Base-by-base conservation (phyloP, 2,329 filamentous ascomycete species). In the Penicillium sp. region DNA sequence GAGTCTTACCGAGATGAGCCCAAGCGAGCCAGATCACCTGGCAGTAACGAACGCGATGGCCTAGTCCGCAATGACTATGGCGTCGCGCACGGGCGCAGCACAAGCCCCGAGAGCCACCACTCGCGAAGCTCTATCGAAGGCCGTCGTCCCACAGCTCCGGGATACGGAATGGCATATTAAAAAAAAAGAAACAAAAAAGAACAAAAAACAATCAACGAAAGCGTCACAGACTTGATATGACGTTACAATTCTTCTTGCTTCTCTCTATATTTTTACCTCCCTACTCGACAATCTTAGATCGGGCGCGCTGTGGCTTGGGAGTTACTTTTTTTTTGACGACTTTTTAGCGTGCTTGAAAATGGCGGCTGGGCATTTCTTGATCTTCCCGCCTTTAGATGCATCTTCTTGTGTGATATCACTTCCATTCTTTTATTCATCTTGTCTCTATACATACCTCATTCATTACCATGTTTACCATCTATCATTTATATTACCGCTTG, bases 1-100 rank as follows among this genome's bases (percentile, higher is more conserved):
- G 75, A 76, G 56, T 68, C 76, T 19, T 78, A 75, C 58, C 68
- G 70, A n/a, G 73, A 76, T 49, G 64, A 69, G 65, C 29, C 60
- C 56, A 25, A 67, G 35, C 67, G 67, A 35, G 66, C 69, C 35
- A 62, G 60, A 42, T 66, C 65, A n/a, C 68, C 61, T 17, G 69
- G 65, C 35, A 77, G 73, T 55, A 73, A 71, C 6, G 73, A 77
- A 31, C 69, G 64, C 9, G 55, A 76, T 25, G 65, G 66, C 9
- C 54, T 78, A 54, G 70, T 77, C 6, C 61, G 63, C 19, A 53
- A 68, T 19, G 67, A 69, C 29, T 69, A 72, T 31, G 61, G 61
- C 15, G 60, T 66, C n/a, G 68, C 70, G 15, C 67, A 70, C 54
- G 62, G 56, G 54, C 69, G 72, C 48, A 69, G 58, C 40, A 47